Evolutionary conservation across 345 rosid species (phyloP), one percentile per base, ranked within the genome.

Genomic region (Dimocarpus longan): DNA sequence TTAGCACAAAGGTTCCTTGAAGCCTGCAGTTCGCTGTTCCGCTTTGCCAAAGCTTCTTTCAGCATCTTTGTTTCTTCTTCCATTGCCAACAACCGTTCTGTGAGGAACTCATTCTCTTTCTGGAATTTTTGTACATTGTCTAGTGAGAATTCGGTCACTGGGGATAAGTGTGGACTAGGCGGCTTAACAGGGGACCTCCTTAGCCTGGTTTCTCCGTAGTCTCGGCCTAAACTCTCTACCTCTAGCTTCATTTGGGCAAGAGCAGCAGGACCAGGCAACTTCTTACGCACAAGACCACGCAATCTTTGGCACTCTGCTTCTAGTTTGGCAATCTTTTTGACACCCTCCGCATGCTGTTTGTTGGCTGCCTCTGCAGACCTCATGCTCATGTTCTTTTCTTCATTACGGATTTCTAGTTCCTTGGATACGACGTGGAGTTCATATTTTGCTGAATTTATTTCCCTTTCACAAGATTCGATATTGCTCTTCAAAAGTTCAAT

Each of bases 11-110:
- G 86, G 74, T 93, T 96, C 86, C 99, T 96, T 19, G 99, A 96
- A 79, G 91, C 97, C 82, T 85, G 95, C 78, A 96, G 86, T 82
- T 96, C 99, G 37, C 85, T 87, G 73, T 96, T 96, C 84, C 99
- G 95, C 86, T 88, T 91, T 19, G 98, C 94, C 86, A 96, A 84
- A 73, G 97, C 98, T 89, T 96, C 99, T 85, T 93, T 96, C 64
- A 96, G 88, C 98, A 94, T 92, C 93, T 96, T 96, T 69, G 95
- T 94, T 79, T 96, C 99, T 84, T 96, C 98, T 84, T 96, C 99
- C 98, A 92, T 87, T n/a, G 95, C 83, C 79, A 93, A 68, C 71
- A 96, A 78, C 54, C 98, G 85, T 75, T 93, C 98, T 10, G 97
- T 89, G 22, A 93, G 84, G 81, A 94, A 89, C 78, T 92, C 95